phyloP scores from a whole-genome alignment of 257 asterid genomes.

The Solanum habrochaites region DNA sequence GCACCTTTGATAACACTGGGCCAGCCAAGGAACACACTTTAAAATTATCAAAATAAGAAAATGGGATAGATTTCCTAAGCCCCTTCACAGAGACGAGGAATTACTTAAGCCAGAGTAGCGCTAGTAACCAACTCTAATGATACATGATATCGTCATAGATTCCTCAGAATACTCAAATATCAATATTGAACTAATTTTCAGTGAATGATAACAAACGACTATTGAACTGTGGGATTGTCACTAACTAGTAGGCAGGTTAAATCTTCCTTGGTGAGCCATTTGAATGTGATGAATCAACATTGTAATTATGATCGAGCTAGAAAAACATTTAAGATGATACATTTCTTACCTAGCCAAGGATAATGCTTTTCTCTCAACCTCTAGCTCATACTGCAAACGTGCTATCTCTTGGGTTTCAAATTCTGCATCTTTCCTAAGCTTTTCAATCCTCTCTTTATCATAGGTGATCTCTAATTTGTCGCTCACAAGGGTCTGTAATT shows the following conservation, averaged over 20 bases:
- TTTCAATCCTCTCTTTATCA: constrained; percentile 78
- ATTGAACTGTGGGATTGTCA: background rate
- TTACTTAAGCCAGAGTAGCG: background rate
- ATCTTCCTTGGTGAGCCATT: background rate
- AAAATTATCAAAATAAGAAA: background rate
- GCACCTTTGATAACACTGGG: background rate
- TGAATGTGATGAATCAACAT: background rate
- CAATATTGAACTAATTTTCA: background rate
- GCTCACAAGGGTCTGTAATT: constrained; percentile 58
- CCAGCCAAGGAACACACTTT: background rate
- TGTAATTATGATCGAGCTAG: background rate
- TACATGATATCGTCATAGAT: background rate
- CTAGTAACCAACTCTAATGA: background rate
- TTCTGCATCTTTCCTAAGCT: constrained; percentile 78
- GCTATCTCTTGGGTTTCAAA: constrained; percentile 59
- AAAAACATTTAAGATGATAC: background rate
- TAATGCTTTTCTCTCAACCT: constrained; percentile 93
- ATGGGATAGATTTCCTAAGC: background rate
- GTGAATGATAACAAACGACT: background rate
- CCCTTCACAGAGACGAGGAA: background rate
- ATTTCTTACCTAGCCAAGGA: constrained; percentile 72
- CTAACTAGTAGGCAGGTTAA: background rate
- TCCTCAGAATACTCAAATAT: background rate
- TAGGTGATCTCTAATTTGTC: constrained; percentile 71
- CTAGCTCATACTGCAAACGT: constrained; percentile 89